Evolutionary conservation across 1,284 basidiomycete genomes (phyloP), one percentile per base, ranked within the genome.

Genomic region (Pyrrhoderma lamaoense): DNA sequence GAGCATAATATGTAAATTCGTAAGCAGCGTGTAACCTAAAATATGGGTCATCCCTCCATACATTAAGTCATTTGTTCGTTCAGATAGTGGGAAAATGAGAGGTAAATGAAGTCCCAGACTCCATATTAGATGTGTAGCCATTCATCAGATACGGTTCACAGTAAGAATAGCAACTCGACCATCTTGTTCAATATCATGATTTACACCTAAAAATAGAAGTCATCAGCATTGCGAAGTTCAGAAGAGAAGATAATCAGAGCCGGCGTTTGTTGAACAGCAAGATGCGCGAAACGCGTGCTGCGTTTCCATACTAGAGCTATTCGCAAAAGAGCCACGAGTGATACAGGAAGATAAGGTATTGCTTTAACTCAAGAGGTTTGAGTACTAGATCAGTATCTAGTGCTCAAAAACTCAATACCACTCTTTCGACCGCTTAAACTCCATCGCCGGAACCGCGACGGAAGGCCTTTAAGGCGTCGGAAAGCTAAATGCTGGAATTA

Each of bases 111-210:
- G 23, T 47, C 19, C n/a, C n/a, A n/a, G n/a, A n/a, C n/a, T n/a
- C n/a, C n/a, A n/a, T n/a, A n/a, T n/a, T n/a, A n/a, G n/a, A n/a
- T n/a, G n/a, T n/a, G n/a, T n/a, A n/a, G n/a, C n/a, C n/a, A n/a
- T 8, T n/a, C 42, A 21, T 38, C 27, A 76, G 27, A 71, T 62
- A n/a, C 75, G 70, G 16, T 61, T 59, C 42, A 89, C 77, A 3
- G 82, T 89, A 25, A 90, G 69, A 36, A 90, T 67, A 13, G 88
- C 88, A n/a, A 89, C 76, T 34, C 73, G 74, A 4, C 88, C 88
- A 60, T 90, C 88, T 63, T 89, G 85, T 3, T 76, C 70, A 45
- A 90, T 90, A 40, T 72, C 79, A 60, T 90, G 88, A 60, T 90
- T 90, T 35, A 90, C 73, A 49, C 82, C 86, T 87, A 59, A 37